Base-by-base conservation (phyloP, 345 rosid genomes). In the Hibiscus mutabilis region DNA sequence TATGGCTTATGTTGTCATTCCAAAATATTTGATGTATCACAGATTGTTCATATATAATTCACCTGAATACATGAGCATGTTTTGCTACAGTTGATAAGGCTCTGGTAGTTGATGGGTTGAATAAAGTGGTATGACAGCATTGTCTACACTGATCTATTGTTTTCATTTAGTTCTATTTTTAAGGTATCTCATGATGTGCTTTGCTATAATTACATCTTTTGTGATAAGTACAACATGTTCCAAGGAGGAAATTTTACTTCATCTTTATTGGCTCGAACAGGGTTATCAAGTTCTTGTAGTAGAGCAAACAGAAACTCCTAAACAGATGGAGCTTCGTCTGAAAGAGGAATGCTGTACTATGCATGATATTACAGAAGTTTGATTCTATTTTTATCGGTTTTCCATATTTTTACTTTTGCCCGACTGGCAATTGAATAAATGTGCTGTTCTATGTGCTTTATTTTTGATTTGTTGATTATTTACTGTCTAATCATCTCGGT, bases 251-350 rank as follows among this genome's bases (percentile, higher is more conserved):
- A 66, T 63, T 72, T 74, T 33, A 82, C 11, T 56, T 66, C 46
- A 79, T 57, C 79, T 77, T 29, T 63, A 46, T 66, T 78, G 77
- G n/a, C n/a, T 18, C 66, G 65, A 80, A 74, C 92, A 95, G 99
- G 97, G 98, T 47, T 89, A 89, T 85, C 89, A 97, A 79, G 97
- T 95, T 84, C 94, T 95, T 73, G 97, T 90, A 9, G 84, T 90
- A 58, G 99, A 95, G 85, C 99, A 92, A 84, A 95, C 98, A 27
- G 98, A 95, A 87, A 95, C 97, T 73, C 98, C 99, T 75, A 92
- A 89, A 78, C 99, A 92, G 79, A 82, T 95, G 79, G 99, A 92
- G 79, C 82, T 78, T 76, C 99, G 98, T 42, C 92, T 94, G 73
- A 92, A 84, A 78, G 96, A 88, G 75, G 84, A 84, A 75, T 66